Evolutionary conservation across 2,329 filamentous ascomycete species (phyloP), one percentile per base, ranked within the genome.

Genomic region (Fusarium sp.): DNA sequence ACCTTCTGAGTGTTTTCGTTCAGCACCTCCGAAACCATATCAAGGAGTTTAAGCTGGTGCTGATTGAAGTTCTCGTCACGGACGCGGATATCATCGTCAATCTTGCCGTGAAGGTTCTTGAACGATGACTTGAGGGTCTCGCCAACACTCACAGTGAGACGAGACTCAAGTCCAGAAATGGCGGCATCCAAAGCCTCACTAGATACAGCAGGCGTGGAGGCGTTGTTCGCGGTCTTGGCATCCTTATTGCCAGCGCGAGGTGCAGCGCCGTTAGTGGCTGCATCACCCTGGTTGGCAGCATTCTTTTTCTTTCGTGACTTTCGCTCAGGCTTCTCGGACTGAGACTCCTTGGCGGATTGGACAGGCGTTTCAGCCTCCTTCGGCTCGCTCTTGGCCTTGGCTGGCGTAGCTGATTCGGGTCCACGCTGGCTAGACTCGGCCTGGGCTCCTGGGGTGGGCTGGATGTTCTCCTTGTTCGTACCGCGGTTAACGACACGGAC

Each of bases 1-100:
- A 93, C 93, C 76, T 92, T 91, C 80, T 91, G 87, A 25, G 89
- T 90, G 77, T 90, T 91, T 67, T 87, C 85, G 71, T 88, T 90
- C 52, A 92, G 84, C 38, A 90, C 88, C 38, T 87, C 83, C 8
- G 88, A 89, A 41, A 90, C 87, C 79, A 88, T 85, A 68, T 88
- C 86, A 45, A 90, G 82, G 22, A 90, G 81, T 74, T 86, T 85
- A 22, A 86, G 81, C 76, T 89, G 87, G 65, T 86, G 86, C 72
- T 83, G 80, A 64, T 86, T 84, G 75, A 89, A 89, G 65, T 83
- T 84, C 52, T 84, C 81, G 61, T 89, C 86, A 17, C 87, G 85
- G 42, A 80, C 79, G 47, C 84, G 83, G 44, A 86, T 84, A 52
- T 97, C 94, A 53, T 93, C 90, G 70, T 88, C 87, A 60, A 91